These are phyloP conservation scores for Nakazawaea holstii DNA, from an alignment of 805 yeast genomes.

Conservation along the genomic window DNA sequence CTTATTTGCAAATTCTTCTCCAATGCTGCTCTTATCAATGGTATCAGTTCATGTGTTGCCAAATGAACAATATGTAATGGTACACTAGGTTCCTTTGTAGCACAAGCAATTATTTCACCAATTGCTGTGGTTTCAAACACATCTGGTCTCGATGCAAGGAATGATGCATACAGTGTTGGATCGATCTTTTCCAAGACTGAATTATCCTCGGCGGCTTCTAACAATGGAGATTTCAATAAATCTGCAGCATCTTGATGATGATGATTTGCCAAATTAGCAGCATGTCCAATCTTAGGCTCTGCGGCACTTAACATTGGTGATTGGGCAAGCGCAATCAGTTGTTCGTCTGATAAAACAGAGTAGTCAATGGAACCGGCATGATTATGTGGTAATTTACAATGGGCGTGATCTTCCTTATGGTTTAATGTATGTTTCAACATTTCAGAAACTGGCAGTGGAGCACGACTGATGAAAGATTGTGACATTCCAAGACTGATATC, in stretches of 20 bases:
- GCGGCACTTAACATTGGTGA: conserved; percentile 54
- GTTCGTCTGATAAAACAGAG: conserved; percentile 40
- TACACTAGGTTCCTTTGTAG: conserved; percentile 50
- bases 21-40: conserved; percentile 64
- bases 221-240: conserved; percentile 30
- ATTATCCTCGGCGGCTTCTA: conserved; percentile 36
- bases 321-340: conserved; percentile 46
- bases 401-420: conserved; percentile 23
- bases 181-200: conserved; percentile 39
- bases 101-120: conserved; percentile 58
- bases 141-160: conserved; percentile 85
- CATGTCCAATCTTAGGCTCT: conserved; percentile 50
- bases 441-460: conserved; percentile 33
- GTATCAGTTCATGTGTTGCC: conserved; percentile 80
- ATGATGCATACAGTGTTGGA: conserved; percentile 64
- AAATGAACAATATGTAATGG: conserved; percentile 87
- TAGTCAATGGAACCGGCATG: conserved; percentile 20
- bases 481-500: conserved; percentile 28
- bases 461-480: conserved; percentile 32
- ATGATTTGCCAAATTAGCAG: conserved; percentile 34
- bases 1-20: conserved; percentile 53
- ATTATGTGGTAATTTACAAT: conserved; percentile 28
- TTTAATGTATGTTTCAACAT: conserved; percentile 19
- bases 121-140: conserved; percentile 83
- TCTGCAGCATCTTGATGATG: conserved; percentile 15